Evolutionary conservation across 306 rosid species (phyloP).

Genomic region (Quercus engelmannii): DNA sequence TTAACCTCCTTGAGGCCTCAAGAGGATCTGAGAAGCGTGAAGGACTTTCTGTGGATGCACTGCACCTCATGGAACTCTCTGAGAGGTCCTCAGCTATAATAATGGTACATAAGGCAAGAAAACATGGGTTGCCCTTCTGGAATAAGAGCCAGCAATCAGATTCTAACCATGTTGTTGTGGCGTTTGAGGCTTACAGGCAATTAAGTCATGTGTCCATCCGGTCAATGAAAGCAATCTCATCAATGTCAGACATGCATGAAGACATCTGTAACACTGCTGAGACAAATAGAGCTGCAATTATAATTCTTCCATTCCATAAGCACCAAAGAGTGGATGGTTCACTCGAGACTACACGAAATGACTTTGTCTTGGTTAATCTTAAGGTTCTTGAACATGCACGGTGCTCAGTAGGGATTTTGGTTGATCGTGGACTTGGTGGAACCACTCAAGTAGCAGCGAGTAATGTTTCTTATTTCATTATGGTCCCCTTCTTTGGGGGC

Average conservation of each 20-base stretch:
- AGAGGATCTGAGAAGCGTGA: conserved; percentile 58
- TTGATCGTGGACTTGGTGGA: conserved; percentile 92
- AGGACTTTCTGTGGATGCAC: conserved; percentile 65
- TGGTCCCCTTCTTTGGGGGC: conserved; percentile 84
- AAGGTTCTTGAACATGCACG: conserved; percentile 71
- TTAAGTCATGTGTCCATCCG: conserved; percentile 63
- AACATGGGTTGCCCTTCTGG: conserved; percentile 80
- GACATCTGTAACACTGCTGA: conserved; percentile 78
- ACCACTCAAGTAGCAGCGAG: conserved; percentile 61
- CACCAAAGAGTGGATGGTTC: conserved; percentile 73
- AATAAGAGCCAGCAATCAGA: conserved; percentile 36
- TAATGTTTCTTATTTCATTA: conserved; percentile 52
- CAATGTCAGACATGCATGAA: conserved; percentile 62
- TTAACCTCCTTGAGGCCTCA: conserved; percentile 77
- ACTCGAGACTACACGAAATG: conserved; percentile 47
- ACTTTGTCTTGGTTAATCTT: conserved; percentile 53
- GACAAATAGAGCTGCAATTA: conserved; percentile 52
- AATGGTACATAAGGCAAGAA: conserved; percentile 73
- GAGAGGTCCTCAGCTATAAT: conserved; percentile 87
- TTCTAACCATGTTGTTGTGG: conserved; percentile 48
- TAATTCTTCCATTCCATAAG: conserved; percentile 83
- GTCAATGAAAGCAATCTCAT: conserved; percentile 82
- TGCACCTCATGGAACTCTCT: conserved; percentile 82
- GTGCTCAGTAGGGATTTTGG: conserved; percentile 78
- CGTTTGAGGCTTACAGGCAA: conserved; percentile 68